Conservation (phyloP, 2,329 filamentous ascomycete genomes). For the Alternaria gaisen region DNA sequence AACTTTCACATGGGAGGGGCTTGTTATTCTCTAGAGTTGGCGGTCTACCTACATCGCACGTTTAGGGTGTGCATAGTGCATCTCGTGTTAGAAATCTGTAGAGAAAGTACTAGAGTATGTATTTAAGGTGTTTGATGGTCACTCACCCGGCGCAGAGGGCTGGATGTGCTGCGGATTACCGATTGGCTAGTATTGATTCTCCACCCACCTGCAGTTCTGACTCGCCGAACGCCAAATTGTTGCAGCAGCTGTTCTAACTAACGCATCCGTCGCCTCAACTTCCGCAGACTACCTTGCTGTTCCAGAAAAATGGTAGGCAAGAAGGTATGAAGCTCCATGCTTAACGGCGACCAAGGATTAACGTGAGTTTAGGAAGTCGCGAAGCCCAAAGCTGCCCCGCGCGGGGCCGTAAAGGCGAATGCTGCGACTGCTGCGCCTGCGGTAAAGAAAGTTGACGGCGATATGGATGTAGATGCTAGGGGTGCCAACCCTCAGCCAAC, state of each 20-base stretch:
- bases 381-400: conserved; percentile 43
- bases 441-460: conserved; percentile 20
- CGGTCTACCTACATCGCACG: no score
- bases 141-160: conserved; percentile 24
- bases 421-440: conserved; percentile 24
- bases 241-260: conserved; percentile 23
- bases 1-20: no score
- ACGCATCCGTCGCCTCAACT: conserved; percentile 22
- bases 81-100: no score
- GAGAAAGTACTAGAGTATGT: no score
- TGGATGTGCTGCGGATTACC: conserved; percentile 34
- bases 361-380: conserved; percentile 35
- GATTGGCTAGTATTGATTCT: conserved; percentile 34
- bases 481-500: conserved; percentile 10
- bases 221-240: conserved; percentile 44
- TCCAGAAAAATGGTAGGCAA: conserved; percentile 43
- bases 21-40: no score
- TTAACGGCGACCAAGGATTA: conserved; percentile 6
- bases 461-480: conserved; percentile 21
- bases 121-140: conserved; percentile 15
- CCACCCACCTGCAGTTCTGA: conserved; percentile 21
- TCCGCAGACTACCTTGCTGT: conserved; percentile 17
- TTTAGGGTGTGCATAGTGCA: no score
- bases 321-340: conserved; percentile 27
- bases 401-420: conserved; percentile 41